Percentiles rank a stretch among this genome's conserved stretches.
phyloP scores from a whole-genome alignment of 2,329 filamentous ascomycete species.

The Microcyclospora pomicola region DNA sequence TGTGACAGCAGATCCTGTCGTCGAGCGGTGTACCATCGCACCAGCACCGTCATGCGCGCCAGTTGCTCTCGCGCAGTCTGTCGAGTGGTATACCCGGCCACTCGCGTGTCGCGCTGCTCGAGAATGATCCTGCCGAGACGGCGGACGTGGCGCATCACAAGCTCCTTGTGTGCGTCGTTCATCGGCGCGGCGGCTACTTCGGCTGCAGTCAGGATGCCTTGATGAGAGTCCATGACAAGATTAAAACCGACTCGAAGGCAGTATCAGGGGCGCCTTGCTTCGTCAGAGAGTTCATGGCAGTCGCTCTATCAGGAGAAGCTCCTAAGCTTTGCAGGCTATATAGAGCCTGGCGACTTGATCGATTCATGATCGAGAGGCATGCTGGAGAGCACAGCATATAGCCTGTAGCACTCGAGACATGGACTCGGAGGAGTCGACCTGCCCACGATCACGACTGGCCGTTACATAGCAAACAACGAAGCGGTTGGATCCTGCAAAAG shows the following conservation, averaged over 20 bases:
- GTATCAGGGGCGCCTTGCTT: background rate
- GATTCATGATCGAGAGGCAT: too few relatives aligned
- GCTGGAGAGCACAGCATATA: too few relatives aligned
- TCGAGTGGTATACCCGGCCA: background rate
- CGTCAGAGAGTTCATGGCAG: background rate
- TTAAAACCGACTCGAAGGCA: background rate
- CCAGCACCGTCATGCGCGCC: conserved; percentile 6
- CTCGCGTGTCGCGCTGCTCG: background rate
- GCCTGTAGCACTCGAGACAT: too few relatives aligned
- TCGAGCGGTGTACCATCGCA: conserved; percentile 1
- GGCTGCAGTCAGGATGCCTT: conserved; percentile 1
- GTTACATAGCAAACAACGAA: too few relatives aligned
- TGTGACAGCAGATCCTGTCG: too few relatives aligned
- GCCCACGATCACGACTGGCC: too few relatives aligned
- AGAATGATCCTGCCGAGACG: conserved; percentile 3
- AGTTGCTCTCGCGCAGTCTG: conserved; percentile 7
- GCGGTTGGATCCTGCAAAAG: too few relatives aligned
- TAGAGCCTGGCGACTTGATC: too few relatives aligned
- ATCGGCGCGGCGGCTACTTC: conserved; percentile 3
- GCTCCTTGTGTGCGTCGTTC: conserved; percentile 7
- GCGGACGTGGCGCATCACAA: conserved; percentile 4
- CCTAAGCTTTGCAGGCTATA: too few relatives aligned
- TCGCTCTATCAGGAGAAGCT: background rate
- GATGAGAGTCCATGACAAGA: background rate
- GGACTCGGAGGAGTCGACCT: too few relatives aligned